Base-by-base conservation (phyloP, 2,329 filamentous ascomycete species). In the Beauveria brongniartii region DNA sequence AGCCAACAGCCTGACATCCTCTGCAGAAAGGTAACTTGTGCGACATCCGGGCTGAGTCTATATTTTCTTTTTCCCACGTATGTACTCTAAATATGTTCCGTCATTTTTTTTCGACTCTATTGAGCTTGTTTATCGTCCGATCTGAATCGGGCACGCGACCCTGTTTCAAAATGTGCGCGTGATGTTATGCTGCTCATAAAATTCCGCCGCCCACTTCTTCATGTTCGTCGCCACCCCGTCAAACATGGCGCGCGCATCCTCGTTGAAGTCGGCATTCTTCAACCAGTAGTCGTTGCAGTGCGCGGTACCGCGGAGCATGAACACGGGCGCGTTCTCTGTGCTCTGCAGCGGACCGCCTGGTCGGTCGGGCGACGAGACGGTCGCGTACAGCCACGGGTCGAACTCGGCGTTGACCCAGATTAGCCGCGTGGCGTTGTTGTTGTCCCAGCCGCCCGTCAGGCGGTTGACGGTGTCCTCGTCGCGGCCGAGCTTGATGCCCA, bases 221-320 rank as follows among this genome's bases (percentile, higher is more conserved):
- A 89, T 86, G 69, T 87, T 85, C 50, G 75, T 71, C 10, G 80
- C 74, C 64, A 86, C 76, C 61, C 79, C 71, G 52, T 72, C 71
- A 68, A 90, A 87, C 1, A 81, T 76, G n/a, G 83, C 76, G n/a
- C 73, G 75, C 9, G 89, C 78, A 1, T 82, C 72, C 2, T 72
- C 73, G 50, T 90, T 76, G 0, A 88, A 79, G 0, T 81, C 80
- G 0, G 73, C 71, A 0, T 80, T 82, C 67, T 89, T 82, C 71
- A 86, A 85, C 77, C 89, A 91, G 0, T 83, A 82, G 6, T 81
- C 75, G 4, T 77, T 76, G 74, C 89, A 92, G 67, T 87, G 77
- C 9, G 80, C 69, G 1, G 80, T 81, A 2, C 54, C 48, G 7
- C 72, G 70, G 43, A 64, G 68, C 64, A 73, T 74, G 52, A 72